A percentile compares a stretch with the other conserved stretches of the same genome.
Evolutionary conservation across 257 asterid genomes (phyloP).

Genomic region (Solanum phureja): DNA sequence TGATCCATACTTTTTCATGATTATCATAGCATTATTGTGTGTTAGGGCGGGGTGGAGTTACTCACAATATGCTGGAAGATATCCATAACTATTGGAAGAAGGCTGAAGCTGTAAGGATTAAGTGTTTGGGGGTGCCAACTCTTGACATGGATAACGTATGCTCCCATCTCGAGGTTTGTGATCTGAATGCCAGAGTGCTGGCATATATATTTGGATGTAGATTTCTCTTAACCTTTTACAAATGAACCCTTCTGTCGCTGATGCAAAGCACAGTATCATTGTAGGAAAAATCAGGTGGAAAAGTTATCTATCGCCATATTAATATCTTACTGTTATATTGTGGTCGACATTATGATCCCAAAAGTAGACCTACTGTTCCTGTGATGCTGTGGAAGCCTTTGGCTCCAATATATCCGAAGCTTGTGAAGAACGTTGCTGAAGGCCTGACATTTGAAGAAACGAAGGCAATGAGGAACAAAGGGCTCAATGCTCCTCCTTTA

Average conservation of each 20-base stretch:
- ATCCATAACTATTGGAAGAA: slow-evolving; percentile 80
- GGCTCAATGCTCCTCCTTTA: slow-evolving; percentile 62
- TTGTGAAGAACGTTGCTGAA: slow-evolving; percentile 76
- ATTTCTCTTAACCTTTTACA: neutral
- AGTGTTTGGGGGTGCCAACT: slow-evolving; percentile 89
- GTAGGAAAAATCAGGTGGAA: slow-evolving; percentile 83
- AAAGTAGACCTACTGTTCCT: slow-evolving; percentile 42
- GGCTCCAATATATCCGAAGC: slow-evolving; percentile 81
- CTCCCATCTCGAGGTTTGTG: slow-evolving; percentile 80
- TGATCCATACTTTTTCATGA: neutral
- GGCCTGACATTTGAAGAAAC: slow-evolving; percentile 83
- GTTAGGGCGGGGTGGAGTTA: slow-evolving; percentile 82
- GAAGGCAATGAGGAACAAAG: slow-evolving; percentile 61
- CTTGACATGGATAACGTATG: slow-evolving; percentile 86
- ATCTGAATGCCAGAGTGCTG: neutral
- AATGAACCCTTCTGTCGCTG: slow-evolving; percentile 7
- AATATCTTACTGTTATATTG: slow-evolving; percentile 56
- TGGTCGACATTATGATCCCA: slow-evolving; percentile 68
- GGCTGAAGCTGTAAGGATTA: slow-evolving; percentile 84
- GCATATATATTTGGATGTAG: neutral
- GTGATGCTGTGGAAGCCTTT: slow-evolving; percentile 74
- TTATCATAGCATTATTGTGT: neutral
- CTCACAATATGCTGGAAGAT: slow-evolving; percentile 83
- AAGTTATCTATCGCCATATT: slow-evolving; percentile 54
- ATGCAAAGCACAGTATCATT: slow-evolving; percentile 36